Evolutionary conservation across 2,329 filamentous ascomycete genomes (phyloP).

Genomic region (Claviceps fusiformis): DNA sequence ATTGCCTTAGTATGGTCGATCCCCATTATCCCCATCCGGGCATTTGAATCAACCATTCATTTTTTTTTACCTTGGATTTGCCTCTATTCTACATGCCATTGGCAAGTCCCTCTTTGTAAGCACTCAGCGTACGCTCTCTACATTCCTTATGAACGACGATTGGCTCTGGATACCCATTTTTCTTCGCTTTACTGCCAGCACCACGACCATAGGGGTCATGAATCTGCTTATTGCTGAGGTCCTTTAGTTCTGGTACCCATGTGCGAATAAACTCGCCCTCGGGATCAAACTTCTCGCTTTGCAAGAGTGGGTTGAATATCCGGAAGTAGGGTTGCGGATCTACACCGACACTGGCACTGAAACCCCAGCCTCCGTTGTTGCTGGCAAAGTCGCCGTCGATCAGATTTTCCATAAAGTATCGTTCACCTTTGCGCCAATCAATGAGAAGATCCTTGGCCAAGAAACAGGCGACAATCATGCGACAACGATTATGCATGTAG

Average conservation of each 20-base stretch:
- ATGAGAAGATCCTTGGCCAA: conserved; percentile 66
- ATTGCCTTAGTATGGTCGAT: not conserved
- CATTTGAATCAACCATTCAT: not conserved
- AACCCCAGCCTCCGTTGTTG: conserved; percentile 54
- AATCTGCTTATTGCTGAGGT: conserved; percentile 51
- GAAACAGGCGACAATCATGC: conserved; percentile 76
- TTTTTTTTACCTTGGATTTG: not conserved
- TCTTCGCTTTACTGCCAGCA: conserved; percentile 42
- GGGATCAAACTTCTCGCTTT: conserved; percentile 76
- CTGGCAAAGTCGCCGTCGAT: conserved; percentile 70
- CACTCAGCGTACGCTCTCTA: conserved; percentile 51
- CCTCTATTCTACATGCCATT: conserved; percentile 13
- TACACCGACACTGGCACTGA: conserved; percentile 52
- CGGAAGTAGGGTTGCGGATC: conserved; percentile 85
- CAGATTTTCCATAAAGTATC: conserved; percentile 69
- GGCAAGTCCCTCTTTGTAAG: conserved; percentile 47
- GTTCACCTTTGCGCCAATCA: conserved; percentile 74
- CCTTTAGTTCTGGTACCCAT: conserved; percentile 66
- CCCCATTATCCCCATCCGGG: not conserved
- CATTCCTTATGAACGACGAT: conserved; percentile 63
- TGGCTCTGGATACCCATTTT: conserved; percentile 57
- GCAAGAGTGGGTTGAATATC: conserved; percentile 74
- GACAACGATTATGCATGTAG: conserved; percentile 76
- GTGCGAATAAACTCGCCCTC: conserved; percentile 67
- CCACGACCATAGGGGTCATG: conserved; percentile 69